Evolutionary conservation across 2,329 filamentous ascomycete genomes (phyloP), one percentile per base, ranked within the genome.

Genomic region (Xylariales sp.): DNA sequence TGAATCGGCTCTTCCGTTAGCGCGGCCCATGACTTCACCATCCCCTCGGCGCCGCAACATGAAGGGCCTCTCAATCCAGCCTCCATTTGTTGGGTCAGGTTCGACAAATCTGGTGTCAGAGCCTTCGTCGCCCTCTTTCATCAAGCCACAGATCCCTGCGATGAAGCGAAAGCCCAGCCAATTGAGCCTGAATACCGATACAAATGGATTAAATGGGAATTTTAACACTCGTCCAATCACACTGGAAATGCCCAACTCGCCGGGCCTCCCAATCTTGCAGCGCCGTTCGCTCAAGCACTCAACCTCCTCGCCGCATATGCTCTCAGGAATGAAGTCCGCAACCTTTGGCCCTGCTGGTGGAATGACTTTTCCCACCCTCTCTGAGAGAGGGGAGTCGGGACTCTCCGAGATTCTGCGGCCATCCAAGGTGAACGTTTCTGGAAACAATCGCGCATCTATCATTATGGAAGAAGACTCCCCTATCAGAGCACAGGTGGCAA

Each of bases 51-150:
- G 85, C 53, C 81, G 85, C 41, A 93, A 93, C 55, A 83, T 89
- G 64, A 93, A 93, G 63, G 86, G 86, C 27, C 71, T 93, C 5
- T 89, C 85, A 2, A 85, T 93, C 31, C 85, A 90, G 52, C 80
- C 73, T 37, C 83, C 69, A 0, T 68, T 74, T 33, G 62, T 61
- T 10, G 55, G 62, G 33, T 63, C 65, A 25, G 61, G 70, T 7
- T 64, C 72, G 52, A 57, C 74, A 48, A 61, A 69, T 8, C 62
- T 77, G 38, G 66, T 73, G 10, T 79, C 81, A 0, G 84, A 86
- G 28, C 83, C 86, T 6, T 71, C 78, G 3, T 87, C 84, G 3
- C 84, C 85, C 4, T 79, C 79, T 2, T 93, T 93, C 55, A 88
- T 90, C 53, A 89, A 89, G 59, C 87, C 87, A 7, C 76, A 74